Conservation (phyloP, 306 rosid species). For the Lathyrus aphaca region DNA sequence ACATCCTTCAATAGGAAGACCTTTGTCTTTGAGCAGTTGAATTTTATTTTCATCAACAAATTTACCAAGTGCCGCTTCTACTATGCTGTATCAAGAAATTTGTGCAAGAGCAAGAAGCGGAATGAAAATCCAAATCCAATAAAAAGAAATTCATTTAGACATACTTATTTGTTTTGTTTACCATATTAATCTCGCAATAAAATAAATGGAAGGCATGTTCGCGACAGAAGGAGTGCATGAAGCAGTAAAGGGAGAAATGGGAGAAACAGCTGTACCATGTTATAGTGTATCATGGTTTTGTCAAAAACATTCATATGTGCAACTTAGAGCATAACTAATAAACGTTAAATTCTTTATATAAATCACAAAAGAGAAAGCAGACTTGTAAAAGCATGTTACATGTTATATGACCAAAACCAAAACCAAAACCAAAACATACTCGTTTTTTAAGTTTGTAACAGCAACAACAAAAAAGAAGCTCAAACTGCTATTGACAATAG, state of each 20-base stretch:
- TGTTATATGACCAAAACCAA: constrained; percentile 14
- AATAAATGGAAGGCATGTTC: too few species aligned
- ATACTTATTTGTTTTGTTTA: not conserved
- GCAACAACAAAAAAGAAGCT: not conserved
- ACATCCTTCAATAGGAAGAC: constrained; percentile 77
- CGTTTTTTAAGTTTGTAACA: not conserved
- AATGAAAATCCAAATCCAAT: constrained; percentile 10
- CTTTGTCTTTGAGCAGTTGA: constrained; percentile 62
- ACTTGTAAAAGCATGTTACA: constrained; percentile 1
- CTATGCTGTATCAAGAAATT: constrained; percentile 51
- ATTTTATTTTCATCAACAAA: constrained; percentile 91
- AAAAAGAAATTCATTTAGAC: constrained; percentile 8
- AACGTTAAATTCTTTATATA: not conserved
- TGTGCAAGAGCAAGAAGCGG: constrained; percentile 34
- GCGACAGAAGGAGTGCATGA: not conserved
- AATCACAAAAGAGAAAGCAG: not conserved
- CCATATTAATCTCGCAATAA: not conserved
- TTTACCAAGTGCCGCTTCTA: constrained; percentile 71
- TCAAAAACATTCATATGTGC: not conserved
- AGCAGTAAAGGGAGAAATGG: constrained; percentile 18
- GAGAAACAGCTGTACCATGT: constrained; percentile 11
- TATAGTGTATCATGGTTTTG: not conserved
- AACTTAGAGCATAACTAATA: constrained; percentile 18
- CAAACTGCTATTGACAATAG: constrained; percentile 5
- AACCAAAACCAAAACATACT: constrained; percentile 18